Evolutionary conservation across 805 yeast genomes (phyloP).

Genomic region (Hanseniaspora singularis): DNA sequence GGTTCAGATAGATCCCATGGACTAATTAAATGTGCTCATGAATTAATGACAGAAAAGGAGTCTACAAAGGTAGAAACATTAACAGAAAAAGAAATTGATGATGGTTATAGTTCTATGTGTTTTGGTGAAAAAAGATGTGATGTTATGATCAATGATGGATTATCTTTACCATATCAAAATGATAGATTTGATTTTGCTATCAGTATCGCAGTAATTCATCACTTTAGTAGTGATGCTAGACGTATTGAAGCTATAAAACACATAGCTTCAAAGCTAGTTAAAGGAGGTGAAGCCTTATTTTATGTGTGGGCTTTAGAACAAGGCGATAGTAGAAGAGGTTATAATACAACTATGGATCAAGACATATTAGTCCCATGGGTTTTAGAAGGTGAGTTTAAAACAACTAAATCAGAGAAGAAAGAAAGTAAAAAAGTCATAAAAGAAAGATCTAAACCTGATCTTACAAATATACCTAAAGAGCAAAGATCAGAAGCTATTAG

Average conservation of each 20-base stretch:
- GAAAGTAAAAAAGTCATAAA: constrained; percentile 20
- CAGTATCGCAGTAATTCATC: constrained; percentile 91
- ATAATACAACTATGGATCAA: constrained; percentile 81
- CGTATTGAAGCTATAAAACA: constrained; percentile 63
- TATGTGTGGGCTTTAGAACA: constrained; percentile 98
- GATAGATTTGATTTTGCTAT: constrained; percentile 65
- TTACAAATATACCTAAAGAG: constrained; percentile 22
- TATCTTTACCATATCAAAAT: constrained; percentile 45
- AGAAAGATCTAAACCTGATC: constrained; percentile 22
- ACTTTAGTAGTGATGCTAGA: constrained; percentile 75
- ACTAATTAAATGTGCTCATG: constrained; percentile 49
- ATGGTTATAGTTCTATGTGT: constrained; percentile 8
- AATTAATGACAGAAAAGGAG: constrained; percentile 22
- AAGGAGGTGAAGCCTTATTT: constrained; percentile 59
- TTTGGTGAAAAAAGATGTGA: constrained; percentile 31
- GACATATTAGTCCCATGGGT: constrained; percentile 97
- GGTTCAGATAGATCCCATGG: constrained; percentile 71
- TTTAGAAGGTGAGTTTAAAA: constrained; percentile 38
- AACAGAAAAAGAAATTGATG: constrained; percentile 15
- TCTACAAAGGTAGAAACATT: constrained; percentile 1
- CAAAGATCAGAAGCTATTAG: constrained; percentile 25
- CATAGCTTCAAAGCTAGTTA: constrained; percentile 46
- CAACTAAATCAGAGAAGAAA: constrained; percentile 24
- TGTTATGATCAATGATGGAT: constrained; percentile 70
- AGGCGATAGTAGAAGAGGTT: constrained; percentile 75